Evolutionary conservation across 768 basidiomycete genomes (phyloP), one percentile per base, ranked within the genome.

Genomic region (Xanthoconium stramineum): DNA sequence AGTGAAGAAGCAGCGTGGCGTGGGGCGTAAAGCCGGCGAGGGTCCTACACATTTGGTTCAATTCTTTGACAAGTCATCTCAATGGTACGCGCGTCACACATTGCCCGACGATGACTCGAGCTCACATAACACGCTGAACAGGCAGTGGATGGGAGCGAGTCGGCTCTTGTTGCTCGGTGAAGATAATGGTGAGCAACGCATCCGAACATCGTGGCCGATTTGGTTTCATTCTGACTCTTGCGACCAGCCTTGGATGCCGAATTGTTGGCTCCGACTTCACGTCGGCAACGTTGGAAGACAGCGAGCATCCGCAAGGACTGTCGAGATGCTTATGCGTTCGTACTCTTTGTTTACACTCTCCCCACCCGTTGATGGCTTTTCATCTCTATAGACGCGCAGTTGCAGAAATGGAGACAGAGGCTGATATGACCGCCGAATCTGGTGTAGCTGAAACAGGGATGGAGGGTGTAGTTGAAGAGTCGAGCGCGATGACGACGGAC

Each of bases 161-260:
- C 79, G 79, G 53, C 71, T 96, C n/a, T 74, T 80, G 45, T 62
- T 83, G 53, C 75, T 96, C 3, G 88, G 87, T 6, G 91, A 91
- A 61, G 78, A 84, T 65, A 68, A 80, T 61, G 79, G 92, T 93
- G 64, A 69, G 83, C 55, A 13, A n/a, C n/a, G 19, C 49, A 19
- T 24, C 28, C 17, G 46, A 46, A 36, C 33, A 6, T 40, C 35
- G n/a, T 14, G 14, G 15, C 40, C 28, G 24, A 13, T 38, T 28
- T 28, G 24, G 13, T 44, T 28, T 32, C 20, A 19, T 39, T n/a
- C 57, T 52, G 13, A 52, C 30, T 35, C 15, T 30, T 39, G 29
- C 37, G 50, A 54, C n/a, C 52, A 92, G 91, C 69, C 5, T 63
- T 92, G 47, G 91, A 93, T 60, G 69, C 78, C 14, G 83, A 83